These are phyloP conservation scores for Colletotrichum sp. DNA, from an alignment of 2,329 filamentous ascomycete genomes.

Conservation along the genomic window DNA sequence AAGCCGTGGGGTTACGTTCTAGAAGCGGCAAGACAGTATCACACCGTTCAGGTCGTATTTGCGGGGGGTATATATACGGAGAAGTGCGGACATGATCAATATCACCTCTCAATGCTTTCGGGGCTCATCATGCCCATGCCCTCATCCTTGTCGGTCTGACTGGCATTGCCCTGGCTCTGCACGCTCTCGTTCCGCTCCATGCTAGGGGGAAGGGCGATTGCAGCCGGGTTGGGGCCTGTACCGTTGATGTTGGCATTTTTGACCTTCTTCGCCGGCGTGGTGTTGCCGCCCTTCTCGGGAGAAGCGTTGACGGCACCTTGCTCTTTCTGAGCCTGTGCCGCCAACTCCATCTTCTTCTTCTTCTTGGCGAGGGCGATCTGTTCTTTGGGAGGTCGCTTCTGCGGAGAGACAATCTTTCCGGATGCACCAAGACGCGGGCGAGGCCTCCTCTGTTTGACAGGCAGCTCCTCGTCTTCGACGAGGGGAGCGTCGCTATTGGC, in stretches of 20 bases:
- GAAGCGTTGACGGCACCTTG: constrained; percentile 38
- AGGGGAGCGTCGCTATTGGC: constrained; percentile 75
- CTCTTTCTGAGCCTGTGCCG: constrained; percentile 58
- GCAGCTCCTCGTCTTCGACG: constrained; percentile 93
- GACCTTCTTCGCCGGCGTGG: constrained; percentile 57
- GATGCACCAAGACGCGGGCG: constrained; percentile 71
- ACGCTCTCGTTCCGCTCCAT: constrained; percentile 67
- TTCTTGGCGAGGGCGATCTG: constrained; percentile 86
- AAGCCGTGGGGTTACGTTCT: neutral
- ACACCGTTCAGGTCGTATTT: neutral
- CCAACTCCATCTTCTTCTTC: constrained; percentile 75
- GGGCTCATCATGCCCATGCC: constrained; percentile 83
- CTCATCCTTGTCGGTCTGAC: constrained; percentile 71
- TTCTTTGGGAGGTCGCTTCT: constrained; percentile 82
- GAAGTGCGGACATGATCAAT: neutral
- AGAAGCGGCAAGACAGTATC: neutral
- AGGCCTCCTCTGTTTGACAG: constrained; percentile 84
- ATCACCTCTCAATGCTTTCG: constrained; percentile 66
- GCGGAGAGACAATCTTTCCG: constrained; percentile 85
- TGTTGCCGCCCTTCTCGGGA: constrained; percentile 38
- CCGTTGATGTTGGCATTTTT: constrained; percentile 47
- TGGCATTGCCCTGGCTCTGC: constrained; percentile 63
- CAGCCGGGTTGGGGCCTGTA: constrained; percentile 41
- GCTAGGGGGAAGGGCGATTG: constrained; percentile 42
- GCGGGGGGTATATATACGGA: constrained; percentile 6